Evolutionary conservation across 306 rosid species (phyloP).

Genomic region (Prunus salicina): DNA sequence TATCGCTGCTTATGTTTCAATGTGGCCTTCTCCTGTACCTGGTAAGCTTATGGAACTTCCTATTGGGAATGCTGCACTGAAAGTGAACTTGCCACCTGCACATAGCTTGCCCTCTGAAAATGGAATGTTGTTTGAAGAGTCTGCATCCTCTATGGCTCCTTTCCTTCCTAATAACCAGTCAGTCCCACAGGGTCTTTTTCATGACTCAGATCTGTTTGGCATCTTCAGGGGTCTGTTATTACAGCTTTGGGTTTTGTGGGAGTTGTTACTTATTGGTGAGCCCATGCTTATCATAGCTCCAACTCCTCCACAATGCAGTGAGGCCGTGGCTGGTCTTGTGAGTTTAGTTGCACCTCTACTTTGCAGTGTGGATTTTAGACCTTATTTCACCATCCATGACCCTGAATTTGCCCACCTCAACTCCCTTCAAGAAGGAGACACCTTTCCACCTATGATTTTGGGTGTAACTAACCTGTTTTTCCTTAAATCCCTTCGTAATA

Average conservation of each 20-base stretch:
- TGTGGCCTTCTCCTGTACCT: conserved; percentile 79
- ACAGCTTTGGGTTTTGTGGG: conserved; percentile 98
- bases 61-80: conserved; percentile 80
- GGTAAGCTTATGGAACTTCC: conserved; percentile 92
- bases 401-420: conserved; percentile 73
- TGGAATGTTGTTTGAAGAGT: conserved; percentile 54
- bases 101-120: conserved; percentile 64
- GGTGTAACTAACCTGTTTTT: conserved; percentile 95
- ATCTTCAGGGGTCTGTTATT: conserved; percentile 69
- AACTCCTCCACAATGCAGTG: conserved; percentile 93
- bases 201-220: conserved; percentile 86
- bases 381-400: conserved; percentile 92
- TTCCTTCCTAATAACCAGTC: conserved; percentile 71
- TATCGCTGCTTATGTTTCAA: conserved; percentile 82
- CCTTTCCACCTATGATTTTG: conserved; percentile 75
- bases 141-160: conserved; percentile 71
- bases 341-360: conserved; percentile 92
- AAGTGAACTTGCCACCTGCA: conserved; percentile 85
- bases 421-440: conserved; percentile 63
- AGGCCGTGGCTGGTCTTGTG: conserved; percentile 93
- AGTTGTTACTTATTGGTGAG: conserved; percentile 83
- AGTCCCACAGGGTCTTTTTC: conserved; percentile 81
- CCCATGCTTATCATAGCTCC: conserved; percentile 90
- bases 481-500: conserved; percentile 75
- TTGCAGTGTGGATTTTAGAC: conserved; percentile 85